These are phyloP conservation scores for Parachaetomium inaequale DNA, from an alignment of 495 filamentous ascomycete genomes.

Conservation along the genomic window DNA sequence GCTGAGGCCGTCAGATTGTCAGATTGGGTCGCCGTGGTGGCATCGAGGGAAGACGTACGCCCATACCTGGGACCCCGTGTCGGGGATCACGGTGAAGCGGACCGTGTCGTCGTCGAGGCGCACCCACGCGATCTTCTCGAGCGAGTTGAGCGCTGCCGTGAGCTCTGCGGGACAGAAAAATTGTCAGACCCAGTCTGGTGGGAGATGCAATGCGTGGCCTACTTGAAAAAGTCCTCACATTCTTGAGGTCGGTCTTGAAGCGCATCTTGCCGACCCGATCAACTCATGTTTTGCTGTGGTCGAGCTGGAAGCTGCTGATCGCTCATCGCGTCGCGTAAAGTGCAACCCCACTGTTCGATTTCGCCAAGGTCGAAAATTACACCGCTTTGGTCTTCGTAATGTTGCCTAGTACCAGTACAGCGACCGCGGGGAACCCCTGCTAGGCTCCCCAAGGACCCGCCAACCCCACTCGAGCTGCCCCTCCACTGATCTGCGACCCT, in stretches of 20 bases:
- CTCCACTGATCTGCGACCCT: neutral
- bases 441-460: neutral
- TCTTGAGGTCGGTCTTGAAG: slow-evolving; percentile 74
- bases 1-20: slow-evolving; percentile 27
- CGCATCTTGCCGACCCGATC: slow-evolving; percentile 53
- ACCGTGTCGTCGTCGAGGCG: slow-evolving; percentile 79
- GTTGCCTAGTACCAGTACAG: no score
- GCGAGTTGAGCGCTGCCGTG: slow-evolving; percentile 74
- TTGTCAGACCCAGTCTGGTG: neutral
- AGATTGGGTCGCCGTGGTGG: neutral
- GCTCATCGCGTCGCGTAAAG: neutral
- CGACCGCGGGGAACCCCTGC: neutral
- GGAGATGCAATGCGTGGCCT: slow-evolving; percentile 6
- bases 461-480: neutral
- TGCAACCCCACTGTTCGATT: neutral
- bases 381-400: no score
- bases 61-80: slow-evolving; percentile 94
- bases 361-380: neutral
- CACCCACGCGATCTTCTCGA: slow-evolving; percentile 92
- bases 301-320: neutral
- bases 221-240: slow-evolving; percentile 84
- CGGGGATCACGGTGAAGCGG: slow-evolving; percentile 92
- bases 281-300: neutral
- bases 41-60: slow-evolving; percentile 57
- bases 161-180: slow-evolving; percentile 55